phyloP scores from a whole-genome alignment of 2,329 filamentous ascomycete genomes.

The Cordyceps tenuipes region DNA sequence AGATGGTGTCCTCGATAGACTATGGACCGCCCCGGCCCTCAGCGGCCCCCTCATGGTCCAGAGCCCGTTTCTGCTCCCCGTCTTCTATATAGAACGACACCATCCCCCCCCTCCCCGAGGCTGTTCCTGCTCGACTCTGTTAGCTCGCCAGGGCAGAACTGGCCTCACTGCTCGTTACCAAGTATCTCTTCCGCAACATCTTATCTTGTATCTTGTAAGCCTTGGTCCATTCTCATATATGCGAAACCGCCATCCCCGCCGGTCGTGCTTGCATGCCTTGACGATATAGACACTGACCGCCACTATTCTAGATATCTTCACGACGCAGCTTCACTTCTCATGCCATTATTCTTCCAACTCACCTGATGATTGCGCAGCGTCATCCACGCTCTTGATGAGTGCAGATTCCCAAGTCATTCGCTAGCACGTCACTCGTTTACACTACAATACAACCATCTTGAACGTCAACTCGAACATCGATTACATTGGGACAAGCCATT shows the following conservation, averaged over 20 bases:
- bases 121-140: background rate
- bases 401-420: background rate
- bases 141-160: background rate
- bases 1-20: slow-evolving; percentile 8
- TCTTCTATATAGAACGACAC: slow-evolving; percentile 10
- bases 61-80: background rate
- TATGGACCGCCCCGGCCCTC: slow-evolving; percentile 4
- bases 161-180: background rate
- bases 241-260: background rate
- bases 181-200: background rate
- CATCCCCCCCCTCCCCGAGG: background rate
- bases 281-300: slow-evolving; percentile 2
- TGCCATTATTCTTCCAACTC: background rate
- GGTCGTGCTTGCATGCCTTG: background rate
- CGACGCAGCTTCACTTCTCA: background rate
- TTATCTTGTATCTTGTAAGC: background rate
- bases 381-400: background rate
- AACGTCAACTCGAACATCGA: background rate
- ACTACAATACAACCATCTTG: background rate
- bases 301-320: slow-evolving; percentile 1
- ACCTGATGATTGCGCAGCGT: background rate
- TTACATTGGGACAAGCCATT: background rate
- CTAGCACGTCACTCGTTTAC: background rate
- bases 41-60: background rate
- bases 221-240: background rate